These are phyloP conservation scores for Astrothelium subdiscretum DNA, from an alignment of 495 filamentous ascomycete species.

Conservation along the genomic window DNA sequence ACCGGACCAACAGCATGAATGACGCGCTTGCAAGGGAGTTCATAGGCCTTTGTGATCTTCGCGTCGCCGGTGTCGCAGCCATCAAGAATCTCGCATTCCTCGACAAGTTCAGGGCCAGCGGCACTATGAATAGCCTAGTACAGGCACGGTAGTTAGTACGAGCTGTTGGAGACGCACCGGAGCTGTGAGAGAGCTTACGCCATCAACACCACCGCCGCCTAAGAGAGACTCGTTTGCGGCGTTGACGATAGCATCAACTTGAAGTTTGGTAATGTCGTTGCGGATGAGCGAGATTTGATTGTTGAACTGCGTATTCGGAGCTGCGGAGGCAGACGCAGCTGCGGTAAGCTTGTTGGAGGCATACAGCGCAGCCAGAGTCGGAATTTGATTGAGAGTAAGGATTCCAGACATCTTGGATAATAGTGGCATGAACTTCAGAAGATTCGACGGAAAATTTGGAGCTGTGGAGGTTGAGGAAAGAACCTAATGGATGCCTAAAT, in stretches of 20 bases:
- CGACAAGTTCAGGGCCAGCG: conserved; percentile 56
- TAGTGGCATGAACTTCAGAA: not conserved
- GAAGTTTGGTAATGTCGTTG: conserved; percentile 72
- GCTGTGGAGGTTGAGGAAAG: not conserved
- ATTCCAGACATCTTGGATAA: not conserved
- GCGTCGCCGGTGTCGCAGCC: conserved; percentile 71
- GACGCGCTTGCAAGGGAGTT: conserved; percentile 61
- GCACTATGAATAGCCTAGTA: conserved; percentile 62
- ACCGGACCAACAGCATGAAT: conserved; percentile 88
- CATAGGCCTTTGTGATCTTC: conserved; percentile 71
- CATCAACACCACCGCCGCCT: conserved; percentile 69
- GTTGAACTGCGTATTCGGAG: conserved; percentile 41
- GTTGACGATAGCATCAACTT: conserved; percentile 80
- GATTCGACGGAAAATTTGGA: not conserved
- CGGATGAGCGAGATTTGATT: conserved; percentile 57
- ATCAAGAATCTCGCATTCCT: conserved; percentile 54
- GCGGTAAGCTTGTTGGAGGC: conserved; percentile 6
- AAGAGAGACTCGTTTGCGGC: conserved; percentile 72
- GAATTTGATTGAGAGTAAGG: conserved; percentile 9
- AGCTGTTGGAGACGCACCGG: not conserved
- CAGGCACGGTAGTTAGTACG: not conserved
- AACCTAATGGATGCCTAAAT: not conserved
- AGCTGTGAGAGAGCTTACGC: conserved; percentile 3
- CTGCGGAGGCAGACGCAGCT: conserved; percentile 31
- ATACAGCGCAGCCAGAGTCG: conserved; percentile 17